A percentile compares a stretch with the other conserved stretches of the same genome.
These are phyloP conservation scores for Imleria badia DNA, from an alignment of 768 basidiomycete species.

Conservation along the genomic window DNA sequence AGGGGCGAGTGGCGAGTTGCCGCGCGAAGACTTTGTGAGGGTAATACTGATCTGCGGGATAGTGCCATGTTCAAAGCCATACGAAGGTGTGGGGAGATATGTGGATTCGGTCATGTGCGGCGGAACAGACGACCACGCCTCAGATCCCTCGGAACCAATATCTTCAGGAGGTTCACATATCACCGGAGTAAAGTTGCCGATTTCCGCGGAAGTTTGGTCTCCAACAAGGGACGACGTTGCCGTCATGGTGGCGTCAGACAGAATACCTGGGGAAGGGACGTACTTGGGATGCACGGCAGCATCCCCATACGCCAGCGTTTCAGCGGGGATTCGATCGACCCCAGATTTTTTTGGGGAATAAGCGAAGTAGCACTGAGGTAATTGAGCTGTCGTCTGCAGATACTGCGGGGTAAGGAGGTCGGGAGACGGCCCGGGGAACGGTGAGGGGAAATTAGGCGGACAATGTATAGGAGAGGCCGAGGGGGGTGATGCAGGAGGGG, in stretches of 20 bases:
- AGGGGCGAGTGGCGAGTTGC: slow-evolving; percentile 26
- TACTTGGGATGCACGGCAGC: slow-evolving; percentile 15
- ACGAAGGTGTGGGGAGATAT: slow-evolving; percentile 12
- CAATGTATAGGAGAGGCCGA: slow-evolving; percentile 9
- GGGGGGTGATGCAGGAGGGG: slow-evolving; percentile 15
- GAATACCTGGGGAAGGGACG: slow-evolving; percentile 17
- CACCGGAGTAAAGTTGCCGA: slow-evolving; percentile 25
- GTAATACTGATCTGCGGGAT: slow-evolving; percentile 33
- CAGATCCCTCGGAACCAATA: slow-evolving; percentile 20
- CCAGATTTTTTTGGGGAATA: slow-evolving; percentile 25
- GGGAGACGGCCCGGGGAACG: slow-evolving; percentile 7
- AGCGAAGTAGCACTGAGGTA: slow-evolving; percentile 27
- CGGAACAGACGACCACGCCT: slow-evolving; percentile 15
- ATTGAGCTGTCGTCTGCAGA: slow-evolving; percentile 25
- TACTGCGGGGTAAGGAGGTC: slow-evolving; percentile 24
- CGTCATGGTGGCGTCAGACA: slow-evolving; percentile 14
- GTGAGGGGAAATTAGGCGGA: slow-evolving; percentile 16
- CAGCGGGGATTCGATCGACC: slow-evolving; percentile 26
- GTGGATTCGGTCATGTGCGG: slow-evolving; percentile 11
- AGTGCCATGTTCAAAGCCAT: slow-evolving; percentile 14
- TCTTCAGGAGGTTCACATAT: slow-evolving; percentile 33
- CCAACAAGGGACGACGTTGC: slow-evolving; percentile 15
- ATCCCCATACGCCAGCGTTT: slow-evolving; percentile 15
- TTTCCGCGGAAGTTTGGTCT: slow-evolving; percentile 23
- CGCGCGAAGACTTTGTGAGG: slow-evolving; percentile 29